Evolutionary conservation across 805 yeast species (phyloP).

Genomic region (Maudiozyma bulderi): DNA sequence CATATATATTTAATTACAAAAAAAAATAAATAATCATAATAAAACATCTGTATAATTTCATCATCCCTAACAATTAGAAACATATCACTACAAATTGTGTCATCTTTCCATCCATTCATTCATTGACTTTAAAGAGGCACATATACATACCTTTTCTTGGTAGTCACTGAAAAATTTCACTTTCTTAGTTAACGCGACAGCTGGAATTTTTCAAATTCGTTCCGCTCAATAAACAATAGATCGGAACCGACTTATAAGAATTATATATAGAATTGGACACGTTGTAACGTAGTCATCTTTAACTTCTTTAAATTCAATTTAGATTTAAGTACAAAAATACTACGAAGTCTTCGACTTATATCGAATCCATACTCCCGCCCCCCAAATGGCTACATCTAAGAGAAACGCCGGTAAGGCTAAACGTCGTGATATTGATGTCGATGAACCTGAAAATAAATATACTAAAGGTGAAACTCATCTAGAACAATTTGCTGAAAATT

Average conservation of each 20-base stretch:
- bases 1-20: no score
- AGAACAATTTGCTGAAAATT: slow-evolving; percentile 17
- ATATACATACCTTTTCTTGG: no score
- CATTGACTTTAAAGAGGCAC: no score
- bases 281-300: background rate
- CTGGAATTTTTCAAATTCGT: background rate
- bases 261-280: background rate
- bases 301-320: no score
- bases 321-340: no score
- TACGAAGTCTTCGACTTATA: no score
- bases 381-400: slow-evolving; percentile 5
- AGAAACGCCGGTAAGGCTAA: slow-evolving; percentile 3
- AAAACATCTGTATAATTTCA: no score
- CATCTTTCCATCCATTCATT: no score
- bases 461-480: slow-evolving; percentile 9
- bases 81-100: no score
- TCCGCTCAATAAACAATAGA: background rate
- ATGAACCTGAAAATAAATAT: slow-evolving; percentile 21
- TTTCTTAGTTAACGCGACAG: background rate
- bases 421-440: slow-evolving; percentile 11
- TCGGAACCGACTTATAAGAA: background rate
- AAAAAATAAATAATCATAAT: no score
- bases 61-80: no score
- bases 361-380: no score
- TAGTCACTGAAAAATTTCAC: background rate